phyloP scores from a whole-genome alignment of 106 monocot genomes.

The Dendrobium huoshanense region DNA sequence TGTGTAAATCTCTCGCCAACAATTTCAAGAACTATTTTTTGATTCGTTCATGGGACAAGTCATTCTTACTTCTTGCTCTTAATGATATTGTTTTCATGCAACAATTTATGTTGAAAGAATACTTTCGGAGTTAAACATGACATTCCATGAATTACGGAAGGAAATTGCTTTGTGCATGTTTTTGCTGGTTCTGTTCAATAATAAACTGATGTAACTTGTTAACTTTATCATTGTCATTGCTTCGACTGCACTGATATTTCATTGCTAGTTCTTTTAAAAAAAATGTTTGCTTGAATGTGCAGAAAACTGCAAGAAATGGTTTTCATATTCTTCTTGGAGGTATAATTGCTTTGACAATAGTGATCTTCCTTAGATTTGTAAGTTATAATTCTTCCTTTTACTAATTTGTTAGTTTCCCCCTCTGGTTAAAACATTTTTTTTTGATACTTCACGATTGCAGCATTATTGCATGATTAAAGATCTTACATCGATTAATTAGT shows the following conservation, averaged over 20 bases:
- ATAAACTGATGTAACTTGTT: neutral
- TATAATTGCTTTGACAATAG: slow-evolving; percentile 61
- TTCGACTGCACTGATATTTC: neutral
- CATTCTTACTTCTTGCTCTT: neutral
- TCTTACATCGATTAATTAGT: neutral
- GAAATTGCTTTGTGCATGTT: neutral
- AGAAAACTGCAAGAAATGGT: slow-evolving; percentile 71
- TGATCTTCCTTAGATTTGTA: slow-evolving; percentile 87
- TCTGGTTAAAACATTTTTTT: neutral
- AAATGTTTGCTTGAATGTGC: slow-evolving; percentile 16
- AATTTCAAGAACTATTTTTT: no score
- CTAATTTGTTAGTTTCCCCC: neutral
- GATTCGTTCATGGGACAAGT: neutral
- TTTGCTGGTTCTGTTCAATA: neutral
- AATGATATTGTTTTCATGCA: neutral
- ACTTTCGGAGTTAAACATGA: neutral
- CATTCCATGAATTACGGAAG: neutral
- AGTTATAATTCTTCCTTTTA: neutral
- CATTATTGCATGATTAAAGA: neutral
- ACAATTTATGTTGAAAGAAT: neutral
- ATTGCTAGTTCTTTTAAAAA: neutral
- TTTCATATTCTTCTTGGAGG: slow-evolving; percentile 84
- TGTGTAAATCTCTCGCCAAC: no score
- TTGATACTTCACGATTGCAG: neutral
- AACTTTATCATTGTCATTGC: neutral